These are phyloP conservation scores for Ceratopteris richardii DNA, from an alignment of 75 land plant genomes.

Conservation along the genomic window DNA sequence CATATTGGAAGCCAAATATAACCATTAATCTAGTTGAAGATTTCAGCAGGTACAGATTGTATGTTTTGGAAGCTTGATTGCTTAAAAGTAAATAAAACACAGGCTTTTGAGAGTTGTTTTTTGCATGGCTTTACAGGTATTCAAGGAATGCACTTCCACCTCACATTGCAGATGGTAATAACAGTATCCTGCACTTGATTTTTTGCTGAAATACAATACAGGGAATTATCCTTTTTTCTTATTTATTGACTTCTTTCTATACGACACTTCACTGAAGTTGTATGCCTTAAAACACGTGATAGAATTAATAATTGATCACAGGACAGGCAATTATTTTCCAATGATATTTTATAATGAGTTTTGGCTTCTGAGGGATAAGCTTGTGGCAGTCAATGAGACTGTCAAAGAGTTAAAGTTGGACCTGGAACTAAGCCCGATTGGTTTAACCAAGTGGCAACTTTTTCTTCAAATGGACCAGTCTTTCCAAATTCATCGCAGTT, in stretches of 20 bases:
- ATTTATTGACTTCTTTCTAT: neutral
- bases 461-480: conserved; percentile 95
- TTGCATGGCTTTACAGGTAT: neutral
- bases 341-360: conserved; percentile 90
- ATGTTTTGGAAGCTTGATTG: neutral
- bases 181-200: conserved; percentile 55
- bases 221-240: neutral
- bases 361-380: conserved; percentile 90
- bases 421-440: conserved; percentile 80
- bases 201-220: too few relatives aligned
- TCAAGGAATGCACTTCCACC: conserved; percentile 40
- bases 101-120: neutral
- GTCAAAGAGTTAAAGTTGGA: conserved; percentile 62
- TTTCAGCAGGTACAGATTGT: conserved; percentile 47
- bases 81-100: too few relatives aligned
- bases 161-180: conserved; percentile 67
- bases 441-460: conserved; percentile 93
- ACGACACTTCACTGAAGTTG: neutral
- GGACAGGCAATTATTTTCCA: conserved; percentile 70
- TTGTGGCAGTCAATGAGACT: conserved; percentile 72
- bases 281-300: conserved; percentile 25
- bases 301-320: conserved; percentile 66
- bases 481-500: conserved; percentile 84
- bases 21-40: conserved; percentile 95
- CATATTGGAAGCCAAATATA: conserved; percentile 94